Conservation (phyloP, 2,329 filamentous ascomycete species). For the Corinectria fuckeliana region DNA sequence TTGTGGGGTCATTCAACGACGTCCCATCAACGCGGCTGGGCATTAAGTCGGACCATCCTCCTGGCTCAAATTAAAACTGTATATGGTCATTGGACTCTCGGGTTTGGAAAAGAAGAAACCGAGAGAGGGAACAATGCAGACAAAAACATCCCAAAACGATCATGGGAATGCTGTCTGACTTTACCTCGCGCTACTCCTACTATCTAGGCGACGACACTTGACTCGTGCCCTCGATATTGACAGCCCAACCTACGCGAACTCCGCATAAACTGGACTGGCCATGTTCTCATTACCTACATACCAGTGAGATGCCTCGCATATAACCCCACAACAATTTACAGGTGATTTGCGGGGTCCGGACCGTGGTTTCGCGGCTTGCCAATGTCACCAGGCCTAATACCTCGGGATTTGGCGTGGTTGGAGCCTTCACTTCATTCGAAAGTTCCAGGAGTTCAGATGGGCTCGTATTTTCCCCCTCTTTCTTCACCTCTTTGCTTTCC, state of each 20-base stretch:
- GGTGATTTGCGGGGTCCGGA: conserved; percentile 22
- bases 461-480: not conserved
- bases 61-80: not conserved
- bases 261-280: not conserved
- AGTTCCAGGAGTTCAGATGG: not conserved
- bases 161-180: not conserved
- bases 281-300: not conserved
- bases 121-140: not conserved
- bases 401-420: not conserved
- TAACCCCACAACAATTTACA: conserved; percentile 26
- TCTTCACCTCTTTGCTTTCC: too few species aligned
- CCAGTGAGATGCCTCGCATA: conserved; percentile 5
- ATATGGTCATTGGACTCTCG: not conserved
- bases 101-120: not conserved
- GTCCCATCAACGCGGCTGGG: conserved; percentile 36
- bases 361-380: too few species aligned
- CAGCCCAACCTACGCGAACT: not conserved
- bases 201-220: not conserved
- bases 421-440: conserved; percentile 3
- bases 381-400: conserved; percentile 2
- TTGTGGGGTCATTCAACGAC: conserved; percentile 39
- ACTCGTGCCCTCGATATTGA: not conserved
- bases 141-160: too few species aligned
- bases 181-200: not conserved
- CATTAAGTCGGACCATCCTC: conserved; percentile 6